A percentile compares a stretch with the other conserved stretches of the same genome.
Conservation (phyloP, 495 filamentous ascomycete species). For the Immersiella caudata region DNA sequence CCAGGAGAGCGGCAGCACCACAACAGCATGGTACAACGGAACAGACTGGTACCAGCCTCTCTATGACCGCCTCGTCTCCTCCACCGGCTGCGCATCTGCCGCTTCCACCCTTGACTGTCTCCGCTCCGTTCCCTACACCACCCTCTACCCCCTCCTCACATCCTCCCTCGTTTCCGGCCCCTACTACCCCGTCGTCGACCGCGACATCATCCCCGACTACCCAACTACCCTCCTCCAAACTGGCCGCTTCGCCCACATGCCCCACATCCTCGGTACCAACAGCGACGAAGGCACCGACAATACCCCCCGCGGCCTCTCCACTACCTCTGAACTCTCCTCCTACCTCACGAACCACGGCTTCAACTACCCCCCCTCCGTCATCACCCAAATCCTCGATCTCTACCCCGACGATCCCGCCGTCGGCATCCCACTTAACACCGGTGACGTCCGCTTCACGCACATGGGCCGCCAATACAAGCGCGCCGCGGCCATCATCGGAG, state of each 20-base stretch:
- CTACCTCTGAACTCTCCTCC: conserved; percentile 41
- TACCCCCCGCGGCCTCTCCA: conserved; percentile 47
- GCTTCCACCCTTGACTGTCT: conserved; percentile 49
- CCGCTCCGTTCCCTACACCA: conserved; percentile 37
- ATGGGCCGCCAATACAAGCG: conserved; percentile 41
- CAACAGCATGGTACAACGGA: conserved; percentile 39
- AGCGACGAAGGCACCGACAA: conserved; percentile 68
- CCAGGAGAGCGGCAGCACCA: conserved; percentile 48
- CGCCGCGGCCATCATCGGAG: conserved; percentile 39
- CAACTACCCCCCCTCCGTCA: conserved; percentile 31
- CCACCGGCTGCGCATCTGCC: conserved; percentile 42
- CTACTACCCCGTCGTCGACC: conserved; percentile 54
- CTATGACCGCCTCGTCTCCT: conserved; percentile 48
- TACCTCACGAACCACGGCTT: conserved; percentile 35
- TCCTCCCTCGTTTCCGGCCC: conserved; percentile 26
- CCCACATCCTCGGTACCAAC: conserved; percentile 62
- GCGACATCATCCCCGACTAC: conserved; percentile 50
- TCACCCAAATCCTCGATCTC: conserved; percentile 42
- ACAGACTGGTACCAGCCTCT: conserved; percentile 42
- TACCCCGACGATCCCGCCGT: conserved; percentile 41
- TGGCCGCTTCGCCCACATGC: conserved; percentile 57
- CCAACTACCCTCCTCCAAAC: conserved; percentile 32
- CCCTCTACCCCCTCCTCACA: conserved; percentile 34
- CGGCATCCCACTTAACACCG: conserved; percentile 38
- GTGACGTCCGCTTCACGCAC: conserved; percentile 33